Base-by-base conservation (phyloP, 768 basidiomycete species). In the Psilocybe sp. region DNA sequence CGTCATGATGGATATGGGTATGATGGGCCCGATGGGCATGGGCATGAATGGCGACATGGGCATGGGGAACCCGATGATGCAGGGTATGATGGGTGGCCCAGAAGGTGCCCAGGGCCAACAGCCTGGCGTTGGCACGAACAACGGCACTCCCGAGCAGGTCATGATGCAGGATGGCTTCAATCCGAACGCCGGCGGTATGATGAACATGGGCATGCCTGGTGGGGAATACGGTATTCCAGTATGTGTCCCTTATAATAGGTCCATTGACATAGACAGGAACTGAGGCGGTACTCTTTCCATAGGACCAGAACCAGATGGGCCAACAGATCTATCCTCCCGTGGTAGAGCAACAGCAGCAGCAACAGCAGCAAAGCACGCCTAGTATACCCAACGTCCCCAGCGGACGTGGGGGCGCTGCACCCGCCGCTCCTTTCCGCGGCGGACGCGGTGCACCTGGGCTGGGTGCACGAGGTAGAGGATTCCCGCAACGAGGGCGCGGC, bases 1-100 rank as follows among this genome's bases (percentile, higher is more conserved):
- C 41, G 77, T 83, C 53, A 88, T 91, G 86, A 89, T 90, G 88
- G 85, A 83, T 60, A 91, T 92, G 80, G 60, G 60, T 11, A 81
- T 84, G 73, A 81, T 81, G 65, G 77, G 76, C 55, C 74, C 75
- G 48, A 84, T 84, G 78, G 79, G 74, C 32, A 81, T 84, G 74
- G 80, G 75, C 48, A 81, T 85, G 81, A 80, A 78, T 54, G 79
- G 81, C 35, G 83, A 85, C 58, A 81, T 88, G 80, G 73, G 76
- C 23, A 79, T 84, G 79, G 75, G 72, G 19, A 75, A 72, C 44
- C 68, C 73, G 12, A 80, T 81, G 78, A 82, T 83, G 79, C 80
- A 78, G 48, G 64, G 64, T 37, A 70, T 73, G 67, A 76, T 77
- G 68, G 64, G 23, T 28, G 23, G 23, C 23, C 4, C 68, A 36